Evolutionary conservation across 768 basidiomycete genomes (phyloP).

Genomic region (Termitomyces eurrhizus): DNA sequence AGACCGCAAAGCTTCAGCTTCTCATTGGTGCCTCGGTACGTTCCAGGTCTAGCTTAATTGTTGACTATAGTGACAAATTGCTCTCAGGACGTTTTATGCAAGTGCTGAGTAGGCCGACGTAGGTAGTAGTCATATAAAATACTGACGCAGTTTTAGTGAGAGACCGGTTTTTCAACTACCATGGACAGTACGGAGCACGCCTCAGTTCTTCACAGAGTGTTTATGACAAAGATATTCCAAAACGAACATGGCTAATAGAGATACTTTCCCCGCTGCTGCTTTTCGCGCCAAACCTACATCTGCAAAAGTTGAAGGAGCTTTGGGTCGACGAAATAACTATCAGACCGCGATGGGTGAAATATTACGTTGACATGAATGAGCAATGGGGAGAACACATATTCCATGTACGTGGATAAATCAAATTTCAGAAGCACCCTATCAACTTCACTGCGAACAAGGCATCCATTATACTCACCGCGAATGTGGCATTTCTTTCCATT

Average conservation of each 20-base stretch:
- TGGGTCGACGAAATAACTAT: slow-evolving; percentile 49
- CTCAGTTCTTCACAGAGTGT: no score
- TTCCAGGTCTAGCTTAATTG: background rate
- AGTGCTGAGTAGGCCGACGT: no score
- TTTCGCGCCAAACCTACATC: slow-evolving; percentile 37
- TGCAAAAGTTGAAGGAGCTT: slow-evolving; percentile 36
- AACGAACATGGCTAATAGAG: slow-evolving; percentile 43
- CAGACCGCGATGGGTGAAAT: no score
- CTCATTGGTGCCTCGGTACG: slow-evolving; percentile 13
- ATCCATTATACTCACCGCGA: slow-evolving; percentile 44
- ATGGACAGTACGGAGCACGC: no score
- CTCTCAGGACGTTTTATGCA: no score
- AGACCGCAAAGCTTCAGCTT: background rate
- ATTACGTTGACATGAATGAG: no score
- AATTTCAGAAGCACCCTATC: background rate
- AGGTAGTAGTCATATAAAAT: no score
- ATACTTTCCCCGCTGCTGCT: slow-evolving; percentile 39
- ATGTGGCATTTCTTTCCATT: slow-evolving; percentile 44
- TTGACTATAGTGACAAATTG: background rate
- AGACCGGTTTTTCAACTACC: no score
- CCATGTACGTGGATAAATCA: no score
- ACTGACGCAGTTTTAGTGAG: no score
- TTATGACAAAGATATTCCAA: no score
- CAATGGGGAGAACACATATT: no score
- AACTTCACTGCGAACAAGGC: slow-evolving; percentile 35